A percentile compares a stretch with the other conserved stretches of the same genome.
Conservation (phyloP, 148 eudicot genomes). For the Spergularia bocconei region DNA sequence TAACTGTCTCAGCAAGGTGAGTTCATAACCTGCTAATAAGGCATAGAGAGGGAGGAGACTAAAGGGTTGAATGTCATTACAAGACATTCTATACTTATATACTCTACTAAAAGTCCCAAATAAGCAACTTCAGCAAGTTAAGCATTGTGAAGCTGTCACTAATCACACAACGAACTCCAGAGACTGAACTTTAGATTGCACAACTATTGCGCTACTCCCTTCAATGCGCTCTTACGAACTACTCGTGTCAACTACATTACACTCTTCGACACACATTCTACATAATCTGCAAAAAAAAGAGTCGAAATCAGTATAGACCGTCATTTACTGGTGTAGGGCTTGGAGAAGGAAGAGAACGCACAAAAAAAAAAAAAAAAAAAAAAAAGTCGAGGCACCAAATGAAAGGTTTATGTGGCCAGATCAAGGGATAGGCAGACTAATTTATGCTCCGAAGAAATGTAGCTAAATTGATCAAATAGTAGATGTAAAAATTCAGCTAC, state of each 20-base stretch:
- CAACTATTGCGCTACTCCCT: background rate
- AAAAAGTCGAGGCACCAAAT: no score
- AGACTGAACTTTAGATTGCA: background rate
- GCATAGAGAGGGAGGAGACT: no score
- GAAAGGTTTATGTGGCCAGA: no score
- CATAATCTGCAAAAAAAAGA: slow-evolving; percentile 23
- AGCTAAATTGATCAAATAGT: no score
- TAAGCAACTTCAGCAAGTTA: slow-evolving; percentile 8
- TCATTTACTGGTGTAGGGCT: background rate
- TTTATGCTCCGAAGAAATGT: no score
- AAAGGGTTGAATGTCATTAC: no score
- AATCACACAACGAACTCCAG: slow-evolving; percentile 10
- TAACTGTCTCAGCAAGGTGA: no score
- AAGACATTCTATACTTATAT: slow-evolving; percentile 9
- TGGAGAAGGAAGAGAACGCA: background rate
- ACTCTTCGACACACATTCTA: slow-evolving; percentile 14
- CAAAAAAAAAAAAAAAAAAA: no score
- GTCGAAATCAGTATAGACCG: background rate
- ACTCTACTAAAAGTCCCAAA: no score
- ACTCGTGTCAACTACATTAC: background rate
- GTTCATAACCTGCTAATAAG: no score
- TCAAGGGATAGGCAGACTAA: no score
- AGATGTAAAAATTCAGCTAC: no score
- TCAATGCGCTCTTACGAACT: background rate
- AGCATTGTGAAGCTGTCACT: background rate